phyloP scores from a whole-genome alignment of 106 monocot genomes.

The Dendrobium catenatum region DNA sequence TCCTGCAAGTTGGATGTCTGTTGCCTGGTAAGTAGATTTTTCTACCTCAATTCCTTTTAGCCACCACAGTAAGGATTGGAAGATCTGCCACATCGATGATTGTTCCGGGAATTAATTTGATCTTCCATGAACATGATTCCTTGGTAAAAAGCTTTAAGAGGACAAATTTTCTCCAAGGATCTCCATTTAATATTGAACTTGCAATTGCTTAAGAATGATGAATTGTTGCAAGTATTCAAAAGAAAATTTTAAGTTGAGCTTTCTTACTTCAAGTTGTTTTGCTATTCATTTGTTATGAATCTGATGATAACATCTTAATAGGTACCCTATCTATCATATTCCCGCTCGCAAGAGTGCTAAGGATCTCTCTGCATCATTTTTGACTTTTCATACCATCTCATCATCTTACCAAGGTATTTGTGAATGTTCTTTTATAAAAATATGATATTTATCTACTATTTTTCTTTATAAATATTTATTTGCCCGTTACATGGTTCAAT shows the following conservation, averaged over 20 bases:
- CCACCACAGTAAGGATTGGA: neutral
- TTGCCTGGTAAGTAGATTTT: conserved; percentile 60
- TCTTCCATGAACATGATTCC: neutral
- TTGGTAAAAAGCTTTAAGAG: neutral
- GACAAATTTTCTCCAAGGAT: neutral
- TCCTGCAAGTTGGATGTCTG: conserved; percentile 95
- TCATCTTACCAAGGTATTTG: conserved; percentile 72
- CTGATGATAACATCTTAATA: conserved; percentile 10
- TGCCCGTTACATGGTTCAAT: neutral
- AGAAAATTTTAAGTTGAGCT: neutral
- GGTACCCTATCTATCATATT: conserved; percentile 90
- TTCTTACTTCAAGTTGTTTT: neutral
- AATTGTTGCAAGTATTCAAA: neutral
- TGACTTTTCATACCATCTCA: conserved; percentile 82
- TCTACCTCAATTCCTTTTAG: neutral
- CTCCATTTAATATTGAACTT: neutral
- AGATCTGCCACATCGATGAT: neutral
- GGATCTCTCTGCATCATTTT: conserved; percentile 55
- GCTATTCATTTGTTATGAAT: neutral
- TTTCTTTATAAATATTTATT: neutral
- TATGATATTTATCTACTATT: neutral
- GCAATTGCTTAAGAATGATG: neutral
- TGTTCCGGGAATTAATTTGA: neutral
- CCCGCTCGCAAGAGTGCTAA: conserved; percentile 45
- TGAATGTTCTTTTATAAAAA: neutral